A percentile compares a stretch with the other conserved stretches of the same genome.
Evolutionary conservation across 2,329 filamentous ascomycete genomes (phyloP).

Genomic region (Beauveria medogensis): DNA sequence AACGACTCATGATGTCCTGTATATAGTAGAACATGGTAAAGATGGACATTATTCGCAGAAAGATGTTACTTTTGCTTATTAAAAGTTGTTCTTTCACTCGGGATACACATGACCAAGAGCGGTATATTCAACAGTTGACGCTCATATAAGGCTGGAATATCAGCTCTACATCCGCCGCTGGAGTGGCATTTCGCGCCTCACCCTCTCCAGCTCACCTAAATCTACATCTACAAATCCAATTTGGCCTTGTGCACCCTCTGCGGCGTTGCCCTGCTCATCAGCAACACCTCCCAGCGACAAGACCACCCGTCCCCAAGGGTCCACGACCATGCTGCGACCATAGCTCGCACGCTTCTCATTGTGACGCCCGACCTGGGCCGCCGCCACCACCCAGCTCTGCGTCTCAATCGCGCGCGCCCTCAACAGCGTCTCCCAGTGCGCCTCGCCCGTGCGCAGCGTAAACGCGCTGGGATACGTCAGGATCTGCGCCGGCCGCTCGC

Average conservation of each 20-base stretch:
- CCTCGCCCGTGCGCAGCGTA: slow-evolving; percentile 73
- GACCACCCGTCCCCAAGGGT: slow-evolving; percentile 76
- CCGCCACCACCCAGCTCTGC: slow-evolving; percentile 78
- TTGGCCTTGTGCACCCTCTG: slow-evolving; percentile 34
- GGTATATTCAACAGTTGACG: not conserved
- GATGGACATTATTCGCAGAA: not conserved
- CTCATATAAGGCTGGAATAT: not conserved
- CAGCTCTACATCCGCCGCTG: slow-evolving; percentile 41
- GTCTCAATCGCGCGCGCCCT: slow-evolving; percentile 80
- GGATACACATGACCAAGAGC: slow-evolving; percentile 5
- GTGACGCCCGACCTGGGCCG: slow-evolving; percentile 67
- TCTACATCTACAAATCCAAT: slow-evolving; percentile 50
- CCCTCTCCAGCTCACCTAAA: slow-evolving; percentile 34
- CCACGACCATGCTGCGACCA: slow-evolving; percentile 76
- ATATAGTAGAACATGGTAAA: not conserved
- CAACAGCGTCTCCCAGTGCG: slow-evolving; percentile 79
- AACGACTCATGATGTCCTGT: slow-evolving; percentile 3
- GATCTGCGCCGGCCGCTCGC: slow-evolving; percentile 52
- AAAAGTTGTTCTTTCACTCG: not conserved
- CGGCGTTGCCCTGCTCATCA: slow-evolving; percentile 29
- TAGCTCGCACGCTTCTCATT: slow-evolving; percentile 74
- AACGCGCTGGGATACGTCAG: slow-evolving; percentile 87
- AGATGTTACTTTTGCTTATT: too few species aligned
- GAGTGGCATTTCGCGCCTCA: slow-evolving; percentile 46
- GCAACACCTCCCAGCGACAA: slow-evolving; percentile 54